Evolutionary conservation across 2,329 filamentous ascomycete genomes (phyloP).

Genomic region (Fusarium praegraminearum): DNA sequence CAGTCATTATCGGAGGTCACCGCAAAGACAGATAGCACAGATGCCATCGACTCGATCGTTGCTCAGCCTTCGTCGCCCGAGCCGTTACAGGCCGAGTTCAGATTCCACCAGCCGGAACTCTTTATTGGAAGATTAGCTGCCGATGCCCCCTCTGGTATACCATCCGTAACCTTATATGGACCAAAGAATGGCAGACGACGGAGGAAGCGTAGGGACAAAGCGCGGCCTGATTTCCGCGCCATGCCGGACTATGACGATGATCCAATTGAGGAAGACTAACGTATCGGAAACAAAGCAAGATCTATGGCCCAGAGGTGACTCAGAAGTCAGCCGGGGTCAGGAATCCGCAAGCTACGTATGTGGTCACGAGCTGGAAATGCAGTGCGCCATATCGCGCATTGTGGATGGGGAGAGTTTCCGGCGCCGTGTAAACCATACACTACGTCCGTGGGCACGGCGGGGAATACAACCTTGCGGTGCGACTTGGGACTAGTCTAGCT

Average conservation of each 20-base stretch:
- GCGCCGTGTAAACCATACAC: conserved; percentile 17
- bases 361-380: conserved; percentile 33
- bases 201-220: conserved; percentile 38
- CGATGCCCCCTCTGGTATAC: conserved; percentile 4
- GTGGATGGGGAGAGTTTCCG: conserved; percentile 18
- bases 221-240: conserved; percentile 51
- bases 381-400: conserved; percentile 32
- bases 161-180: conserved; percentile 4
- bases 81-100: conserved; percentile 38
- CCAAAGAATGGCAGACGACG: conserved; percentile 27
- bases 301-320: conserved; percentile 6
- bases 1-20: conserved; percentile 10
- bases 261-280: conserved; percentile 50
- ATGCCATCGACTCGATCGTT: conserved; percentile 24
- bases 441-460: conserved; percentile 5
- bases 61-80: conserved; percentile 35
- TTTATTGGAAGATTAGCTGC: conserved; percentile 51
- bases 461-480: conserved; percentile 19
- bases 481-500: neutral
- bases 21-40: conserved; percentile 11
- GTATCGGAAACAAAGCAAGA: conserved; percentile 19
- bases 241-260: conserved; percentile 51
- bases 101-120: conserved; percentile 49
- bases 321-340: conserved; percentile 4
- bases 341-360: conserved; percentile 22